phyloP scores from a whole-genome alignment of 139 green algal genomes.

The Chlamydomonas sphaeroides region DNA sequence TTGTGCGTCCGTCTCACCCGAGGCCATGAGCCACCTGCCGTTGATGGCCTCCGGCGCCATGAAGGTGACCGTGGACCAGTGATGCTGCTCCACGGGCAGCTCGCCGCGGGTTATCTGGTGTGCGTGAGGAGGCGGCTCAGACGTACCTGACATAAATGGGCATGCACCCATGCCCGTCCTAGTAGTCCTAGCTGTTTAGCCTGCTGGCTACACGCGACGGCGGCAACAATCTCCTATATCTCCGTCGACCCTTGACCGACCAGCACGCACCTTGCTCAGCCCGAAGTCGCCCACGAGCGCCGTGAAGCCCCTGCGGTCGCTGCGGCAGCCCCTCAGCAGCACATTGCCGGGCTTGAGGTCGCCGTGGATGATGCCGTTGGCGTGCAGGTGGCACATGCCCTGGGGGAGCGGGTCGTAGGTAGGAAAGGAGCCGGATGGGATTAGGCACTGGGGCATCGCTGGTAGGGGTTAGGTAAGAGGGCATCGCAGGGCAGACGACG shows the following conservation, averaged over 20 bases:
- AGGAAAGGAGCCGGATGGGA: neutral
- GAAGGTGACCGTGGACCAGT: slow-evolving; percentile 22
- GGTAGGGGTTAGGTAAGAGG: neutral
- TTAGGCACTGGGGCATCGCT: neutral
- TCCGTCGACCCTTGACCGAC: no score
- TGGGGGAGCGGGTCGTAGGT: neutral
- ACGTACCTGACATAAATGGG: no score
- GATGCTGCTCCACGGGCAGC: slow-evolving; percentile 1
- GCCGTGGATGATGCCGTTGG: slow-evolving; percentile 40
- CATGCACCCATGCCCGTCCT: neutral
- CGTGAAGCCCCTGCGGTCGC: slow-evolving; percentile 21
- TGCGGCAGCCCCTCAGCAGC: slow-evolving; percentile 34
- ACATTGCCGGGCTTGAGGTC: slow-evolving; percentile 42
- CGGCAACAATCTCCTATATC: neutral
- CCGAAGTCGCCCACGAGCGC: slow-evolving; percentile 35
- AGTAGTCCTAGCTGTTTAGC: neutral
- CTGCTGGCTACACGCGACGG: neutral
- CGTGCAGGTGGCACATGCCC: slow-evolving; percentile 40
- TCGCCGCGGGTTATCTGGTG: slow-evolving; percentile 3
- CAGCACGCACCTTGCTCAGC: slow-evolving; percentile 20
- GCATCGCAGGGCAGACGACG: no score
- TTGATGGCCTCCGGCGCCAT: slow-evolving; percentile 32
- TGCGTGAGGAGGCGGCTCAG: no score
- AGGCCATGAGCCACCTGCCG: slow-evolving; percentile 17
- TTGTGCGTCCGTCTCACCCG: neutral